These are phyloP conservation scores for Megacollybia marginata DNA, from an alignment of 768 basidiomycete genomes.

Conservation along the genomic window DNA sequence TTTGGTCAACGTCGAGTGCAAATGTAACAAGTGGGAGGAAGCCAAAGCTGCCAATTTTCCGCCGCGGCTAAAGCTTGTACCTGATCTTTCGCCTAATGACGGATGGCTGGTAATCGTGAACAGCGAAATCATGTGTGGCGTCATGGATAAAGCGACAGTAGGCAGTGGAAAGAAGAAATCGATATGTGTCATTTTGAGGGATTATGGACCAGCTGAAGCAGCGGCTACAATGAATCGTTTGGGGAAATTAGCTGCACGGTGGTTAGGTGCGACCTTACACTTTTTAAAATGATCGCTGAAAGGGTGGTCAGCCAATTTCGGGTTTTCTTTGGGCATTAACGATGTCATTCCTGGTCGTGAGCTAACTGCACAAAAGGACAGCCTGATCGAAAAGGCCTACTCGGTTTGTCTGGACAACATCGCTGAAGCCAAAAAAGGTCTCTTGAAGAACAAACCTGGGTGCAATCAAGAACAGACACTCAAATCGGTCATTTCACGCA, in stretches of 20 bases:
- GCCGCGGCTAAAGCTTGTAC: slow-evolving; percentile 49
- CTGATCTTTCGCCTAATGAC: slow-evolving; percentile 93
- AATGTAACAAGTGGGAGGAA: slow-evolving; percentile 87
- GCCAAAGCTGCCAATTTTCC: slow-evolving; percentile 58
- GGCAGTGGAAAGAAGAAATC: slow-evolving; percentile 99
- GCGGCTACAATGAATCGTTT: slow-evolving; percentile 93
- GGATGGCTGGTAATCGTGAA: slow-evolving; percentile 97
- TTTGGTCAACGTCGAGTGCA: slow-evolving; percentile 91
- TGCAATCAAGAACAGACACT: slow-evolving; percentile 96
- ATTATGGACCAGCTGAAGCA: slow-evolving; percentile 93
- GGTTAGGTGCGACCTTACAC: slow-evolving; percentile 56
- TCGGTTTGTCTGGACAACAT: slow-evolving; percentile 83
- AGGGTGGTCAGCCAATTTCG: slow-evolving; percentile 73
- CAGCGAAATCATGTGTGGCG: slow-evolving; percentile 98
- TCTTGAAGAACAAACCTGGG: slow-evolving; percentile 94
- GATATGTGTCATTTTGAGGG: slow-evolving; percentile 93
- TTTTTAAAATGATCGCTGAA: neutral
- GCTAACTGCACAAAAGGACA: slow-evolving; percentile 75
- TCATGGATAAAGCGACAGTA: slow-evolving; percentile 97
- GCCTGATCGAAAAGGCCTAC: slow-evolving; percentile 83
- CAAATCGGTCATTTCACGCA: slow-evolving; percentile 91
- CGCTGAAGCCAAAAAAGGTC: slow-evolving; percentile 81
- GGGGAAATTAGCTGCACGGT: slow-evolving; percentile 93
- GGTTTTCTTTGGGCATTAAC: slow-evolving; percentile 97
- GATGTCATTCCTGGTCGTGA: slow-evolving; percentile 94